phyloP scores from a whole-genome alignment of 2,329 filamentous ascomycete species.

The Cladobotryum mycophilum region DNA sequence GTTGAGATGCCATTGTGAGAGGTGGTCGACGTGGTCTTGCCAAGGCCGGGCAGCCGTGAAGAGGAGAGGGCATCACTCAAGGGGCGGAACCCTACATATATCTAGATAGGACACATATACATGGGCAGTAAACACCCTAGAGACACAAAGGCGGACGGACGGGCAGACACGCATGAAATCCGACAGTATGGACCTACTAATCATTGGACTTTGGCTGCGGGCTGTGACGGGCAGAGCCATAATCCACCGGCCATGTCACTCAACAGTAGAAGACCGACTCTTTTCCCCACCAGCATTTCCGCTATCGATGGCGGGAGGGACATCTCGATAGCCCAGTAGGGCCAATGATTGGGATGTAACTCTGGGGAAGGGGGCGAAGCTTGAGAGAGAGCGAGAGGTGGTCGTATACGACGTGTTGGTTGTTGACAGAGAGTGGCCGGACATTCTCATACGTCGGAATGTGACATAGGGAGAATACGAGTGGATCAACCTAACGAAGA shows the following conservation, averaged over 20 bases:
- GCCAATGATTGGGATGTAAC: neutral
- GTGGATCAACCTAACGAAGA: slow-evolving; percentile 3
- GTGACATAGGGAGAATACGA: neutral
- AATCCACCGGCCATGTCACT: neutral
- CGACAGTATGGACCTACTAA: neutral
- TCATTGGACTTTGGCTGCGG: too few species aligned
- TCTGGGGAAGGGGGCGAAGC: slow-evolving; percentile 2
- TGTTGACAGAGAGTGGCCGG: neutral
- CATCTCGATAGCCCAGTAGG: slow-evolving; percentile 2
- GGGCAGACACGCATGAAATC: neutral
- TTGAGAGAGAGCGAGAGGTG: neutral
- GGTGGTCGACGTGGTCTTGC: slow-evolving; percentile 20
- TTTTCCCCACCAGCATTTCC: slow-evolving; percentile 3
- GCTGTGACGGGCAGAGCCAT: neutral
- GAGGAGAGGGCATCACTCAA: slow-evolving; percentile 6
- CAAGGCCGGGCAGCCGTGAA: slow-evolving; percentile 12
- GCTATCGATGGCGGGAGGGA: neutral
- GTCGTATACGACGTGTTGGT: neutral
- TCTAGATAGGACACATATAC: slow-evolving; percentile 1
- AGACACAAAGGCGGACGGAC: too few species aligned
- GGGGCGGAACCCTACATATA: slow-evolving; percentile 4
- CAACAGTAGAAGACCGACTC: neutral
- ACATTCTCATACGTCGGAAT: neutral
- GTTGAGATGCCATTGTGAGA: slow-evolving; percentile 26
- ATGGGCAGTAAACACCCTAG: neutral